These are phyloP conservation scores for Penicillium aurantiogriseum DNA, from an alignment of 2,329 filamentous ascomycete species.

Conservation along the genomic window DNA sequence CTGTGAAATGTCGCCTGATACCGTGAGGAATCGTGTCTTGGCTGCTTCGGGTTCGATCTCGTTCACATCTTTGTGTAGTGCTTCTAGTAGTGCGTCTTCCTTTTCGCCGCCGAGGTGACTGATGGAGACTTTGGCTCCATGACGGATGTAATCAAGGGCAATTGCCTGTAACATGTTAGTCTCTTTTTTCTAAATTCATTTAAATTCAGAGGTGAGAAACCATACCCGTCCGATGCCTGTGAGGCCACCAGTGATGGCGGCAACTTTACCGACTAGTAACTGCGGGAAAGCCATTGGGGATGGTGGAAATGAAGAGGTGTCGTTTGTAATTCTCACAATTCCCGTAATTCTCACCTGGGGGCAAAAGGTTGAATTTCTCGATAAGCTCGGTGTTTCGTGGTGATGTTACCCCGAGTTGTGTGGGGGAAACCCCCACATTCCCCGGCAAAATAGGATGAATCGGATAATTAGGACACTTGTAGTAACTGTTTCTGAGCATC, in stretches of 20 bases:
- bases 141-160: slow-evolving; percentile 71
- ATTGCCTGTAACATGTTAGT: slow-evolving; percentile 59
- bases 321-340: neutral
- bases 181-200: neutral
- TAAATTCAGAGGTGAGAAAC: neutral
- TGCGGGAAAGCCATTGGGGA: slow-evolving; percentile 33
- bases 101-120: slow-evolving; percentile 65
- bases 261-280: slow-evolving; percentile 71
- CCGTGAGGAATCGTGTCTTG: slow-evolving; percentile 57
- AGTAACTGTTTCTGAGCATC: neutral
- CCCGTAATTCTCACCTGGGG: neutral
- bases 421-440: slow-evolving; percentile 20
- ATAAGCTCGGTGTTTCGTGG: slow-evolving; percentile 31
- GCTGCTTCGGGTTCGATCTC: slow-evolving; percentile 25
- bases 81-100: slow-evolving; percentile 32
- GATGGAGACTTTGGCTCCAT: slow-evolving; percentile 75
- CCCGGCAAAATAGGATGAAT: neutral
- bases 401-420: slow-evolving; percentile 32
- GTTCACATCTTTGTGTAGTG: slow-evolving; percentile 31
- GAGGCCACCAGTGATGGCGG: slow-evolving; percentile 81
- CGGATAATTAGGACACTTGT: neutral
- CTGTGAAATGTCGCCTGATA: slow-evolving; percentile 74
- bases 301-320: neutral
- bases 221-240: slow-evolving; percentile 73
- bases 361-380: slow-evolving; percentile 7